Evolutionary conservation across 2,329 filamentous ascomycete species (phyloP), one percentile per base, ranked within the genome.

Genomic region (Aureobasidium sp.): DNA sequence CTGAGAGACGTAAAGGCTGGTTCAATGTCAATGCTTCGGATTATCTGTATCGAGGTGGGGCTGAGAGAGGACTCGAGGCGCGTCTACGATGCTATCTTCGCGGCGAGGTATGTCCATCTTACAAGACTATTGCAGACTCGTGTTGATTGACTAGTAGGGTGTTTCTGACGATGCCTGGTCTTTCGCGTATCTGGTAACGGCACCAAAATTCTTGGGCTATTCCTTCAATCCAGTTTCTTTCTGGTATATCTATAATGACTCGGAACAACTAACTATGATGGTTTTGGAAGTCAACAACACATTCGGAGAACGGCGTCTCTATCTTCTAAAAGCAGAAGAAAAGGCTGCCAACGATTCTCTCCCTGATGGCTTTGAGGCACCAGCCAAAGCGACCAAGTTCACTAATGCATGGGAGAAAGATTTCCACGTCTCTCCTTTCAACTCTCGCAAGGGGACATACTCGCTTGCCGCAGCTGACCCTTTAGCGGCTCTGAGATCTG

Each of bases 381-480:
- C 27, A 56, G 22, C 42, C 25, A 60, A 61, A 37, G 50, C 55
- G 2, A 44, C 59, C 16, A 57, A 65, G 4, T 76, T 83, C 62
- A 74, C 68, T 14, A 71, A 76, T 17, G 69, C 70, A 0, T 86
- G 81, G 79, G 66, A 70, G 5, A 90, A 90, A 60, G 84, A 87
- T 58, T 87, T 90, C 58, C 85, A 88, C 62, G 83, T 88, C 16
- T 89, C 84, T 1, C 83, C 84, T 0, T 90, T 90, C 73, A 90
- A 86, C 63, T 72, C 72, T 39, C 64, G 74, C 24, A 71, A 75
- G 57, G 74, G 74, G 1, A 68, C 68, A 0, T 78, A 78, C 60
- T 68, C 71, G 1, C 63, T 77, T 6, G 69, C 69, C 54, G 74
- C 75, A 2, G 59, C 68, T 3, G 69, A 78, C 57, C 75, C 75